Evolutionary conservation across 2,329 filamentous ascomycete genomes (phyloP), one percentile per base, ranked within the genome.

Genomic region (Monosporascus sp.): DNA sequence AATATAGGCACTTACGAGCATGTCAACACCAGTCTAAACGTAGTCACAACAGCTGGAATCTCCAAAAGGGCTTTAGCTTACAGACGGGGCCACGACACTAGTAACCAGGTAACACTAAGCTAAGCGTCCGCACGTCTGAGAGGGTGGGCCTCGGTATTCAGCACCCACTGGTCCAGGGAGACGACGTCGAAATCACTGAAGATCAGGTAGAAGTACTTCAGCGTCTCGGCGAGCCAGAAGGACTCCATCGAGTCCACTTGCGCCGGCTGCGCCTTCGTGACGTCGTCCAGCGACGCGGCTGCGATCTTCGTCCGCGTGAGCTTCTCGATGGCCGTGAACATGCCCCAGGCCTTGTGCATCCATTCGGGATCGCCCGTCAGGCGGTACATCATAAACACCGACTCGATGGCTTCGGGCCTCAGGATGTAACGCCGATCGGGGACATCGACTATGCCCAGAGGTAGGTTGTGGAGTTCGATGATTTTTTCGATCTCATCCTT

Each of bases 341-440:
- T 90, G 52, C 75, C 73, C 88, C 88, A 90, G 2, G 86, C 88
- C 64, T 83, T 83, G 53, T 87, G 79, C 63, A 82, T 82, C 78
- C 84, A 87, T 48, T 75, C 72, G 1, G 75, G 60, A 57, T 89
- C 82, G 25, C 87, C 88, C 0, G 87, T 90, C 54, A 89, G 75
- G 53, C 88, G 81, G 67, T 87, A 90, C 75, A 93, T 82, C 64
- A 90, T 81, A 68, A 90, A 93, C 5, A 94, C 81, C 15, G 84
- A 88, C 72, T 93, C 89, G 51, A 93, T 90, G 2, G 88, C 88
- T 70, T 93, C 89, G 20, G 88, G 88, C 53, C 85, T 79, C 45
- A 90, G 74, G 31, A 88, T 81, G 63, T 89, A 89, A 52, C 77
- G 76, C 41, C 73, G 69, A 53, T 85, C 80, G 43, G 71, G 67